Conservation (phyloP, 2,329 filamentous ascomycete genomes). For the Chrysoporthe deuterocubensis region DNA sequence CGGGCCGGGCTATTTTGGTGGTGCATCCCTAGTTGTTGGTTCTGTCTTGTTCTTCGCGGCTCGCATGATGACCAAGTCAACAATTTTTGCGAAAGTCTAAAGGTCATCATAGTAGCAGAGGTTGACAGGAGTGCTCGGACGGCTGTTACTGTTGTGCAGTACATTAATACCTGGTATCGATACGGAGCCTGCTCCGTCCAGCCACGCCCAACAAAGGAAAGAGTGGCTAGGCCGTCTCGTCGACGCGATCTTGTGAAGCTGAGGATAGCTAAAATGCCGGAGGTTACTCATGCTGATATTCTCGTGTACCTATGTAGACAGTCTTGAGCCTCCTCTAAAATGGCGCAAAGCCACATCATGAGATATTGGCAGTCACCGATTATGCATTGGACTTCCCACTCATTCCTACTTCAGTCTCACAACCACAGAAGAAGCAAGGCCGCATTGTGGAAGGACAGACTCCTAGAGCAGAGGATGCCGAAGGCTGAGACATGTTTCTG, state of each 20-base stretch:
- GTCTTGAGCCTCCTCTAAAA: no score
- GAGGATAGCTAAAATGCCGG: no score
- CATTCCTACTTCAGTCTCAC: no score
- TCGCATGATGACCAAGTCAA: constrained; percentile 16
- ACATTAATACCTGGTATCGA: background rate
- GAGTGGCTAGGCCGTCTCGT: background rate
- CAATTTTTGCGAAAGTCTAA: constrained; percentile 20
- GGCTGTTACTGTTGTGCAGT: background rate
- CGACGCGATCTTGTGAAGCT: no score
- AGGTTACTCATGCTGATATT: no score
- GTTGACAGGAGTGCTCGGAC: background rate
- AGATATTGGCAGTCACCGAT: no score
- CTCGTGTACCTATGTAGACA: no score
- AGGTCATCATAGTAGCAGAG: no score
- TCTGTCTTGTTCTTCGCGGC: constrained; percentile 24
- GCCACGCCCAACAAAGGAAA: background rate
- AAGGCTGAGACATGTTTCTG: constrained; percentile 7
- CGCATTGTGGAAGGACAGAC: background rate
- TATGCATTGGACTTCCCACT: no score
- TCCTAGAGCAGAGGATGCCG: background rate
- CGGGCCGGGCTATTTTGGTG: constrained; percentile 27
- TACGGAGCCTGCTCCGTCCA: background rate
- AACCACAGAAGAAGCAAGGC: no score
- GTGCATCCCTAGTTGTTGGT: constrained; percentile 26
- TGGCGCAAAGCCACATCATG: no score